Evolutionary conservation across 2,329 filamentous ascomycete genomes (phyloP).

Genomic region (Ceratocystis cubensis): DNA sequence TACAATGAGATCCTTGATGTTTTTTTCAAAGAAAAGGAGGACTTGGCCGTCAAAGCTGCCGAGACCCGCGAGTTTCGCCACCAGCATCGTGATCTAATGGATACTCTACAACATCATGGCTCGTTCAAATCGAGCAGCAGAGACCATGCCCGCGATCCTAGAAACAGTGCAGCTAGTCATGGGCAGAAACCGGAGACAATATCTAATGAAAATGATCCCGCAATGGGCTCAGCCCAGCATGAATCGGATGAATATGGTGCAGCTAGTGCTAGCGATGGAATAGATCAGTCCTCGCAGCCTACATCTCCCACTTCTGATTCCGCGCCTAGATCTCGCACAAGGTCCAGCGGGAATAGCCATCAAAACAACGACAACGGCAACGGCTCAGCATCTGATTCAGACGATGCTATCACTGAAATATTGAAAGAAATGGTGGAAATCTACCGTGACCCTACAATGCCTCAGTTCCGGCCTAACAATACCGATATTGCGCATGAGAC

Average conservation of each 20-base stretch:
- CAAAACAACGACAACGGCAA: not conserved
- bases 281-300: not conserved
- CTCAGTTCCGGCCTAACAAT: conserved; percentile 54
- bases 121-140: not conserved
- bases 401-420: not conserved
- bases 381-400: not conserved
- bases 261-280: not conserved
- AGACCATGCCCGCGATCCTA: not conserved
- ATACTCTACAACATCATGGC: conserved; percentile 27
- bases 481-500: conserved; percentile 21
- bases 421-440: not conserved
- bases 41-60: conserved; percentile 55
- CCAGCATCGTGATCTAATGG: conserved; percentile 39
- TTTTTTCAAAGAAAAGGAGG: conserved; percentile 71
- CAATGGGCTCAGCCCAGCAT: not conserved
- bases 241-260: not conserved
- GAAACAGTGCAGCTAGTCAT: not conserved
- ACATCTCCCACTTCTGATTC: not conserved
- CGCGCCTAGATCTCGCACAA: not conserved
- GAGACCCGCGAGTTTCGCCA: conserved; percentile 50
- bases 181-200: not conserved
- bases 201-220: not conserved
- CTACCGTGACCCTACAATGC: conserved; percentile 49
- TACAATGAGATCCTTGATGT: conserved; percentile 86
- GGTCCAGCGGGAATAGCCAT: not conserved